Evolutionary conservation across 2,329 filamentous ascomycete species (phyloP).

Genomic region (Aspergillus brunneoviolaceus): DNA sequence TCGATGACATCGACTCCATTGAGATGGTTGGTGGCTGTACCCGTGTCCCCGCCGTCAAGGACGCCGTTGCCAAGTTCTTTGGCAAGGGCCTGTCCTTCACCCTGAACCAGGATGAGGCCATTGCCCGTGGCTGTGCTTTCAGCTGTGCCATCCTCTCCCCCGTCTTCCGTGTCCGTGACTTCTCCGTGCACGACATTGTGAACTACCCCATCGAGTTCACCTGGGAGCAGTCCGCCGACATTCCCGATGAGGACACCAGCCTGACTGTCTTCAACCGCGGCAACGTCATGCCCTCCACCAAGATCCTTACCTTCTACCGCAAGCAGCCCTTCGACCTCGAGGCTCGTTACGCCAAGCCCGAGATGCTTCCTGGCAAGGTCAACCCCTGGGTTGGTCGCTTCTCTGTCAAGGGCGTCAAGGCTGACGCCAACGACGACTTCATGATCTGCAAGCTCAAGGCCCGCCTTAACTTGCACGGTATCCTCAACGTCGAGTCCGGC

Average conservation of each 20-base stretch:
- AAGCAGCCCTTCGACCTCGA: conserved; percentile 97
- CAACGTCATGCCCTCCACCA: conserved; percentile 95
- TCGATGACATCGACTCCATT: conserved; percentile 88
- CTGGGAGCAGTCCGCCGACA: conserved; percentile 98
- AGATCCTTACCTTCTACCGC: conserved; percentile 98
- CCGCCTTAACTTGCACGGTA: conserved; percentile 90
- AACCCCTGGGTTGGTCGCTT: conserved; percentile 97
- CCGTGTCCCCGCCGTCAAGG: conserved; percentile 90
- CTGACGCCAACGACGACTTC: conserved; percentile 90
- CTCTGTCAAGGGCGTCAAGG: conserved; percentile 96
- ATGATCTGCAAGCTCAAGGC: conserved; percentile 99
- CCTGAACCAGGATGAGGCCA: conserved; percentile 95
- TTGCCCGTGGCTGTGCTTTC: conserved; percentile 94
- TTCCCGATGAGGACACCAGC: conserved; percentile 96
- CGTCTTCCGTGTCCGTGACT: conserved; percentile 97
- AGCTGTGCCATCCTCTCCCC: conserved; percentile 96
- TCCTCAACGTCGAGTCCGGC: conserved; percentile 92
- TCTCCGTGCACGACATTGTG: conserved; percentile 94
- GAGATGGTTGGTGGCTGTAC: conserved; percentile 95
- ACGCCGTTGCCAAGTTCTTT: conserved; percentile 85
- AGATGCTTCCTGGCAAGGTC: conserved; percentile 80
- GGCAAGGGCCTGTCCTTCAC: conserved; percentile 92
- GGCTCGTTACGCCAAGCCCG: conserved; percentile 86
- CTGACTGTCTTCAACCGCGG: conserved; percentile 97
- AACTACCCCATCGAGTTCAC: conserved; percentile 98